Conservation (phyloP, 345 rosid species). For the Mangifera indica region DNA sequence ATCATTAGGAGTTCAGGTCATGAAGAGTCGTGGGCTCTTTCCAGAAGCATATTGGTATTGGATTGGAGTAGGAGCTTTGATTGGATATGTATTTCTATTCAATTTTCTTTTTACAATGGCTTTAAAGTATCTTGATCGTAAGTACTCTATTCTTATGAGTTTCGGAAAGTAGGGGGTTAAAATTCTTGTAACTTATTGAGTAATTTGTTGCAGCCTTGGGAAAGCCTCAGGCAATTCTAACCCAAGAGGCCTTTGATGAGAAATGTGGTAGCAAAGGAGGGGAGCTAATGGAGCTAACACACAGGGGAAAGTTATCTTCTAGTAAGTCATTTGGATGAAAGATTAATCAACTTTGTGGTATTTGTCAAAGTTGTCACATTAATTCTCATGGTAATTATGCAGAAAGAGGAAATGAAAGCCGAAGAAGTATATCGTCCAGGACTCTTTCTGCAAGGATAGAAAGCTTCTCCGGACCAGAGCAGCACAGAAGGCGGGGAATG, state of each 20-base stretch:
- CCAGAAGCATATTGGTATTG: slow-evolving; percentile 81
- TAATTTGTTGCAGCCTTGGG: slow-evolving; percentile 49
- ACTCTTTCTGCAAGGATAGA: slow-evolving; percentile 35
- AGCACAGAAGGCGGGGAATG: slow-evolving; percentile 50
- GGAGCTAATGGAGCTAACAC: slow-evolving; percentile 35
- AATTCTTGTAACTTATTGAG: slow-evolving; percentile 14
- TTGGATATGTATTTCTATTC: slow-evolving; percentile 57
- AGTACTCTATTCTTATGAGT: slow-evolving; percentile 28
- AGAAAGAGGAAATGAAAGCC: slow-evolving; percentile 33
- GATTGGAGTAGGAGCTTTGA: slow-evolving; percentile 72
- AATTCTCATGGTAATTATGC: slow-evolving; percentile 48
- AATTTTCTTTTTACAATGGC: slow-evolving; percentile 72
- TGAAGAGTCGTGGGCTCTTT: slow-evolving; percentile 68
- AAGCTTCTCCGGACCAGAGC: slow-evolving; percentile 29
- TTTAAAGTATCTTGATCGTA: slow-evolving; percentile 67
- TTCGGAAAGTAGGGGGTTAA: neutral
- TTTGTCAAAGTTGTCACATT: no score
- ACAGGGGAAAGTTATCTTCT: slow-evolving; percentile 26
- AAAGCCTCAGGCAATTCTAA: slow-evolving; percentile 54
- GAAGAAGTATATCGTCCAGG: slow-evolving; percentile 29
- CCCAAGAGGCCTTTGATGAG: slow-evolving; percentile 48
- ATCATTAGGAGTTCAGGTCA: slow-evolving; percentile 61
- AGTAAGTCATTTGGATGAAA: no score
- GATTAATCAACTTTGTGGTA: no score
- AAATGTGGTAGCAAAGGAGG: slow-evolving; percentile 33